A percentile compares a stretch with the other conserved stretches of the same genome.
Conservation (phyloP, 306 rosid species). For the Amphicarpaea edgeworthii region DNA sequence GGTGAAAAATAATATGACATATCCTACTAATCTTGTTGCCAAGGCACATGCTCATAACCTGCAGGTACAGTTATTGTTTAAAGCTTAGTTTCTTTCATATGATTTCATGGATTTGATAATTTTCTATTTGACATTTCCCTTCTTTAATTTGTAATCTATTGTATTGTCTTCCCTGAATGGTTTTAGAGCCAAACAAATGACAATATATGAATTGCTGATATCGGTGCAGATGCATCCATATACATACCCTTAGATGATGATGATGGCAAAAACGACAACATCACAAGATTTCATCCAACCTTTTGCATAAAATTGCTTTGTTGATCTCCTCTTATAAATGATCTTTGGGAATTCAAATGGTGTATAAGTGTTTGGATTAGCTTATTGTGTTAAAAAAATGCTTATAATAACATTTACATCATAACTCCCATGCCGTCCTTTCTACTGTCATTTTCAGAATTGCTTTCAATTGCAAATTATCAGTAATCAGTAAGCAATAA, state of each 20-base stretch:
- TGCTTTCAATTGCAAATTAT: too few species aligned
- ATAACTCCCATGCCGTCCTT: too few species aligned
- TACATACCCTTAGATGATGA: slow-evolving; percentile 58
- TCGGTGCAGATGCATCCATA: slow-evolving; percentile 88
- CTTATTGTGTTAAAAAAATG: too few species aligned
- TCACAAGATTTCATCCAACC: slow-evolving; percentile 50
- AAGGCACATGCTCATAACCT: slow-evolving; percentile 86
- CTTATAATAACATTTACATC: too few species aligned
- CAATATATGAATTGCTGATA: slow-evolving; percentile 18
- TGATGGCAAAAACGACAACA: too few species aligned
- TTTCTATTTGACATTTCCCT: background rate
- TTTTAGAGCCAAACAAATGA: slow-evolving; percentile 32
- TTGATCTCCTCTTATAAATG: slow-evolving; percentile 50
- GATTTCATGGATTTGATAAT: slow-evolving; percentile 1
- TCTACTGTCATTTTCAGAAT: too few species aligned
- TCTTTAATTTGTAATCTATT: background rate
- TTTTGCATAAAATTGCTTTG: slow-evolving; percentile 69
- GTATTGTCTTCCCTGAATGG: slow-evolving; percentile 5
- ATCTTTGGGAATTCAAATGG: background rate
- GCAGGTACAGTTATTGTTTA: slow-evolving; percentile 62
- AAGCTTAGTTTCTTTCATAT: slow-evolving; percentile 23
- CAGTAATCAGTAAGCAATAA: too few species aligned
- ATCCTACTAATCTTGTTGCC: slow-evolving; percentile 76
- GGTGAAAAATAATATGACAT: slow-evolving; percentile 55
- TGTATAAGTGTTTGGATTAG: background rate